Evolutionary conservation across 2,329 filamentous ascomycete species (phyloP), one percentile per base, ranked within the genome.

Genomic region (Berkeleyomyces basicola): DNA sequence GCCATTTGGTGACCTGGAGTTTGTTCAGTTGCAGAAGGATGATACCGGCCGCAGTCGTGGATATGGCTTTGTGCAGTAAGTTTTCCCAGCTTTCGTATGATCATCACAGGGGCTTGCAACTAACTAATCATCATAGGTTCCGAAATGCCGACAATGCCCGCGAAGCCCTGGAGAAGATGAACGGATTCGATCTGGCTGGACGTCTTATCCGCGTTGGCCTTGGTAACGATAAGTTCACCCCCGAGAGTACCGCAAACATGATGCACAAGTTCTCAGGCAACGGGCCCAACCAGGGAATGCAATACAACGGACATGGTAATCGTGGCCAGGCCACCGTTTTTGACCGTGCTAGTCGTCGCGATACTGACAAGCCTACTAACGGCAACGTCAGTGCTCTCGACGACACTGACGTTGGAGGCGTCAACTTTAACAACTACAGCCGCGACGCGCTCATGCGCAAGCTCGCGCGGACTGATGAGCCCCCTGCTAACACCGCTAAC

Each of bases 371-470:
- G 75, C 83, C 88, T 55, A 88, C 88, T 65, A 63, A 65, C 46
- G 64, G 64, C 61, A 65, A 60, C 58, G 92, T 92, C 59, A 96
- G 91, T 76, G 93, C 93, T 70, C 79, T 99, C 61, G 93, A 99
- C 75, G 93, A 99, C 72, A 95, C 91, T 66, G 93, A 99, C 74
- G 93, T 99, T 72, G 90, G 88, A 60, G 93, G 93, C 71, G 92
- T 99, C 75, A 97, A 97, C 77, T 97, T 97, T 86, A 96, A 90
- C 82, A 96, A 96, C 75, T 96, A 95, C 79, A 96, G 90, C 80
- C 89, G 93, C 77, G 90, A 97, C 78, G 89, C 91, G 72, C 85
- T 99, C 76, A 99, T 99, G 93, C 85, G 90, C 75, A 96, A 97
- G 78, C 88, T 99, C 75, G 91, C 93, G 72, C 86, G 93, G 80